Conservation (phyloP, 2,329 filamentous ascomycete species). For the Myrmaecium sp. region DNA sequence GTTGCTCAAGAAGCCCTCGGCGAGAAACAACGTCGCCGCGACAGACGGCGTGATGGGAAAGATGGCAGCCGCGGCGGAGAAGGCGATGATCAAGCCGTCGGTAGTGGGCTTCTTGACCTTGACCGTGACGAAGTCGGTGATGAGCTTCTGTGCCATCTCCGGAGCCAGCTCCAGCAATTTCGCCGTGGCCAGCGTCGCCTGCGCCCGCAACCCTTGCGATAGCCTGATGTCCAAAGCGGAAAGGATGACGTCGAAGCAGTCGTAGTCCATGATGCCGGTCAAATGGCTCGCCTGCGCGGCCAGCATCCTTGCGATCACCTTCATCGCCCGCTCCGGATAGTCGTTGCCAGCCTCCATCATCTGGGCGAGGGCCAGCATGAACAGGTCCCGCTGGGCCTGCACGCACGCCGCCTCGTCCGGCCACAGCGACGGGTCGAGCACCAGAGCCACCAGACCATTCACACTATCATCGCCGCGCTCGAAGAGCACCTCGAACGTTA, state of each 20-base stretch:
- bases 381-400: conserved; percentile 38
- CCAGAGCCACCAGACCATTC: conserved; percentile 23
- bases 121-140: conserved; percentile 58
- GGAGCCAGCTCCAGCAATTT: conserved; percentile 68
- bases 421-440: conserved; percentile 27
- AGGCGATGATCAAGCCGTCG: conserved; percentile 79
- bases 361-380: conserved; percentile 65
- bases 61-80: conserved; percentile 75
- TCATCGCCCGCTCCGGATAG: conserved; percentile 41
- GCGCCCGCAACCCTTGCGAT: conserved; percentile 53
- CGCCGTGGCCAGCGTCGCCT: conserved; percentile 66
- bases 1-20: conserved; percentile 66
- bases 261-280: conserved; percentile 49
- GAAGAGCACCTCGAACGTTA: conserved; percentile 27
- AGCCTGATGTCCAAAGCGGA: conserved; percentile 73
- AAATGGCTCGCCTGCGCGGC: conserved; percentile 35
- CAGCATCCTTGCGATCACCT: conserved; percentile 41
- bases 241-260: conserved; percentile 73
- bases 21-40: conserved; percentile 65
- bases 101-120: conserved; percentile 59
- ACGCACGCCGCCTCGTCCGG: conserved; percentile 26
- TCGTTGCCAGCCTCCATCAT: conserved; percentile 84
- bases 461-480: conserved; percentile 29
- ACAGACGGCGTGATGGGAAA: conserved; percentile 73
- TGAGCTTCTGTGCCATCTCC: conserved; percentile 50